A percentile compares a stretch with the other conserved stretches of the same genome.
phyloP scores from a whole-genome alignment of 768 basidiomycete species.

The Mycena filopes region DNA sequence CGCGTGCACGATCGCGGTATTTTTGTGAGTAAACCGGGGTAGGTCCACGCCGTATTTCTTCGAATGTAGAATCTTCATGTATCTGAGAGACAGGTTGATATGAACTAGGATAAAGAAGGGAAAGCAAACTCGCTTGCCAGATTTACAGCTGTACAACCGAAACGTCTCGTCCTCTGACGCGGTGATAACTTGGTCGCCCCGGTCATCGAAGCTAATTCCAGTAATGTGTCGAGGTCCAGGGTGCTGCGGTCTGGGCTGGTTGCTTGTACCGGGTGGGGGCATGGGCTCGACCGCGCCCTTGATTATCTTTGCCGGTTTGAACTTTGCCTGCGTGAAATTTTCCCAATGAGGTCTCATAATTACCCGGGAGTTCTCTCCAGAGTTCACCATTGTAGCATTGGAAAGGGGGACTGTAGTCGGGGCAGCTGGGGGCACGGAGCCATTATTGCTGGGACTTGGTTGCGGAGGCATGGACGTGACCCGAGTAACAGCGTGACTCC shows the following conservation, averaged over 20 bases:
- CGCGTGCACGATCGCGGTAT: slow-evolving; percentile 84
- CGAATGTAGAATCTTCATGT: slow-evolving; percentile 81
- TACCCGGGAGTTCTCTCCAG: slow-evolving; percentile 3
- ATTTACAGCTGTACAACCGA: slow-evolving; percentile 87
- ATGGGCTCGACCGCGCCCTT: slow-evolving; percentile 77
- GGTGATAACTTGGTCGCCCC: slow-evolving; percentile 87
- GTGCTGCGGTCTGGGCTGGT: slow-evolving; percentile 47
- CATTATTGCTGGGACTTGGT: slow-evolving; percentile 49
- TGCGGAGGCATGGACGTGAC: slow-evolving; percentile 53
- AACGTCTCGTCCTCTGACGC: slow-evolving; percentile 94
- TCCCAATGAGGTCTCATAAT: slow-evolving; percentile 5
- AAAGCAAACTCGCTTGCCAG: slow-evolving; percentile 85
- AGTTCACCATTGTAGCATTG: slow-evolving; percentile 61
- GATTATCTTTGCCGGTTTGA: slow-evolving; percentile 93
- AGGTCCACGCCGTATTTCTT: slow-evolving; percentile 98
- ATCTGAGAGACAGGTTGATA: slow-evolving; percentile 56
- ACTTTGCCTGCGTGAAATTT: slow-evolving; percentile 60
- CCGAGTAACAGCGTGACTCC: background rate
- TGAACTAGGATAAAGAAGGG: slow-evolving; percentile 33
- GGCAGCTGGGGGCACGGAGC: slow-evolving; percentile 28
- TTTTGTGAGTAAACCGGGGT: slow-evolving; percentile 94
- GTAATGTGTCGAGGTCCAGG: slow-evolving; percentile 81
- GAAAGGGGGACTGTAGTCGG: slow-evolving; percentile 56
- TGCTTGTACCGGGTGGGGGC: slow-evolving; percentile 53
- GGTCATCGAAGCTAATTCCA: slow-evolving; percentile 90